phyloP scores from a whole-genome alignment of 2,329 filamentous ascomycete species.

The Zymoseptoria ardabiliae region DNA sequence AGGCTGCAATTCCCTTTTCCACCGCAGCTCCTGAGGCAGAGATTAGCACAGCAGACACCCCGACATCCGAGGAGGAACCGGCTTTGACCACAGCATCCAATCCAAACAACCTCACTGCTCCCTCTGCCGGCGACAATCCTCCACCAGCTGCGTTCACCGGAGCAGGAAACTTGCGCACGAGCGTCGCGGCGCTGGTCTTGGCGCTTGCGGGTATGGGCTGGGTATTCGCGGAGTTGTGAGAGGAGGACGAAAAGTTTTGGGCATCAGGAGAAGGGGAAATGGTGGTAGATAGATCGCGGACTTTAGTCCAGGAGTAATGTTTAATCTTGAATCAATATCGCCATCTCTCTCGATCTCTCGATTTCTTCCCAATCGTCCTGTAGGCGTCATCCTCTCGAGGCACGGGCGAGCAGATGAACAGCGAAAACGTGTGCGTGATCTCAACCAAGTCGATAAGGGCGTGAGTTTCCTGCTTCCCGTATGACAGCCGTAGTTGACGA shows the following conservation, averaged over 20 bases:
- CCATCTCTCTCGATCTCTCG: no score
- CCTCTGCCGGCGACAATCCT: constrained; percentile 1
- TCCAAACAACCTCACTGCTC: neutral
- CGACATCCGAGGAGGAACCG: neutral
- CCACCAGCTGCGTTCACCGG: constrained; percentile 1
- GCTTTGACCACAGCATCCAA: neutral
- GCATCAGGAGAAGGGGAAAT: neutral
- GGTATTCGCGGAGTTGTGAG: constrained; percentile 14
- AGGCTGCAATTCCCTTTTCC: neutral
- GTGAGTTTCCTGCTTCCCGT: neutral
- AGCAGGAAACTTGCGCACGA: constrained; percentile 3
- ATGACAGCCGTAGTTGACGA: neutral
- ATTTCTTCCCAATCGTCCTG: no score
- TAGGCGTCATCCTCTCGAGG: no score
- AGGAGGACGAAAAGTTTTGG: neutral
- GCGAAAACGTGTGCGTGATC: no score
- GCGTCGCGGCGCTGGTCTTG: constrained; percentile 9
- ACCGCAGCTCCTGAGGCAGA: neutral
- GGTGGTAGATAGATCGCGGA: neutral
- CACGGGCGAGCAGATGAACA: no score
- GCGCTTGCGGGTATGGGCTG: constrained; percentile 15
- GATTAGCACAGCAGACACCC: neutral
- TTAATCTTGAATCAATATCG: neutral
- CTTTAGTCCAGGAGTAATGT: neutral
- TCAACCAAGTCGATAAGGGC: no score